A percentile compares a stretch with the other conserved stretches of the same genome.
Evolutionary conservation across 163 green algal species (phyloP).

Genomic region (Smithsoniella earleae): DNA sequence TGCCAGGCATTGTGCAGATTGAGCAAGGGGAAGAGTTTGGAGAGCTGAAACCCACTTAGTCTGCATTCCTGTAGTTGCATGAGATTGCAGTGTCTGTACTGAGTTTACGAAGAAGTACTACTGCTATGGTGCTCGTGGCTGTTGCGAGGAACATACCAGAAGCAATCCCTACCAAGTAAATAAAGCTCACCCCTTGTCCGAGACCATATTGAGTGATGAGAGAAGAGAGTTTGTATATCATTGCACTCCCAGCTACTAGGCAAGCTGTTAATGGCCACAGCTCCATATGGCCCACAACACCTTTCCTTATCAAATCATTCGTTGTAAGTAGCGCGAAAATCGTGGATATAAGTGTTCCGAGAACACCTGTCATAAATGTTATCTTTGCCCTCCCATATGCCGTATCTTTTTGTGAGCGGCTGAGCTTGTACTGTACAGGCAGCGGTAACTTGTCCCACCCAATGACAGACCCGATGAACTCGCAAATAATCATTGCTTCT

Average conservation of each 20-base stretch:
- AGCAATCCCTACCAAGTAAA: slow-evolving; percentile 21
- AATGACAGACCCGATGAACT: background rate
- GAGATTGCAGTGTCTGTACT: background rate
- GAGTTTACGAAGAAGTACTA: background rate
- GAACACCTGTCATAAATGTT: background rate
- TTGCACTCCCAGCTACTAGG: slow-evolving; percentile 22
- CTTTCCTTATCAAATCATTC: background rate
- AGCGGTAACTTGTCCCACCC: slow-evolving; percentile 15
- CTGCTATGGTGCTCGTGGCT: no score
- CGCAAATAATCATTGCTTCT: background rate
- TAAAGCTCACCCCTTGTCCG: slow-evolving; percentile 19
- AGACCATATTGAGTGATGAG: slow-evolving; percentile 21
- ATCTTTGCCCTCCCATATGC: background rate
- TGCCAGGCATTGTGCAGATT: background rate
- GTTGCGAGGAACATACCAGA: background rate
- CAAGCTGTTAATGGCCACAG: background rate
- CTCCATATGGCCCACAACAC: slow-evolving; percentile 6
- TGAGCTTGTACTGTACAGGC: slow-evolving; percentile 3
- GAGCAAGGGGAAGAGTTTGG: background rate
- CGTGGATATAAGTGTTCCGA: background rate
- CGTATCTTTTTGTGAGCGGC: slow-evolving; percentile 5
- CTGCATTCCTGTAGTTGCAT: slow-evolving; percentile 11
- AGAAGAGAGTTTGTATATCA: slow-evolving; percentile 1
- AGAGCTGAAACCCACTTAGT: background rate
- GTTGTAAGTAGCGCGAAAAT: background rate